Evolutionary conservation across 768 basidiomycete species (phyloP).

Genomic region (Macrolepiota fuliginosa): DNA sequence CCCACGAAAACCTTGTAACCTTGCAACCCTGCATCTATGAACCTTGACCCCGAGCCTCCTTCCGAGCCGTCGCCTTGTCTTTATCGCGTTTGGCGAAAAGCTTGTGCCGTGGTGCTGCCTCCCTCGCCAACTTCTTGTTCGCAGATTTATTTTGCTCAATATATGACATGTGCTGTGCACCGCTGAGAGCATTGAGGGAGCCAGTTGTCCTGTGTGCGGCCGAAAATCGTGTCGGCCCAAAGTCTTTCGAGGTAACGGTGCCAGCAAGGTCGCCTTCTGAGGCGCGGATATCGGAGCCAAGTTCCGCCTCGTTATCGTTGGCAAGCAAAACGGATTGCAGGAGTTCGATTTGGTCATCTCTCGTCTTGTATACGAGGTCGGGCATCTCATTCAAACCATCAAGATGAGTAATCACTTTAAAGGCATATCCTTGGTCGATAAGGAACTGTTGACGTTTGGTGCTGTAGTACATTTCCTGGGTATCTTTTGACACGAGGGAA

Average conservation of each 20-base stretch:
- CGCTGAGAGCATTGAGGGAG: slow-evolving; percentile 79
- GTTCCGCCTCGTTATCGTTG: slow-evolving; percentile 86
- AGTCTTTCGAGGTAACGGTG: slow-evolving; percentile 83
- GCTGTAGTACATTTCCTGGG: slow-evolving; percentile 99
- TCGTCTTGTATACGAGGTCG: slow-evolving; percentile 88
- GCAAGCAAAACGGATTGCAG: slow-evolving; percentile 90
- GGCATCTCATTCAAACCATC: slow-evolving; percentile 86
- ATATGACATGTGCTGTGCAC: slow-evolving; percentile 91
- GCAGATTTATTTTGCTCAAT: slow-evolving; percentile 89
- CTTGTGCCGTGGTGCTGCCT: slow-evolving; percentile 61
- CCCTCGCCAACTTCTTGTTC: slow-evolving; percentile 74
- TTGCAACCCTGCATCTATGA: slow-evolving; percentile 6
- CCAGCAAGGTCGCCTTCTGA: slow-evolving; percentile 84
- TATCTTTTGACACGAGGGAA: slow-evolving; percentile 97
- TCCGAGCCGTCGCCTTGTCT: slow-evolving; percentile 56
- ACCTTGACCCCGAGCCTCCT: slow-evolving; percentile 32
- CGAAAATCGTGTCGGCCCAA: slow-evolving; percentile 73
- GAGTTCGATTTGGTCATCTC: slow-evolving; percentile 93
- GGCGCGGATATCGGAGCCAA: slow-evolving; percentile 80
- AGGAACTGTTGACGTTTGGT: slow-evolving; percentile 98
- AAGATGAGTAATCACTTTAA: slow-evolving; percentile 98
- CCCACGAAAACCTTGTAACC: slow-evolving; percentile 8
- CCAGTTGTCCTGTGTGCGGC: slow-evolving; percentile 76
- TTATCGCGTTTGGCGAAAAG: slow-evolving; percentile 83
- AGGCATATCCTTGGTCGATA: slow-evolving; percentile 98